Evolutionary conservation across 257 asterid genomes (phyloP).

Genomic region (Solanum bulbocastanum): DNA sequence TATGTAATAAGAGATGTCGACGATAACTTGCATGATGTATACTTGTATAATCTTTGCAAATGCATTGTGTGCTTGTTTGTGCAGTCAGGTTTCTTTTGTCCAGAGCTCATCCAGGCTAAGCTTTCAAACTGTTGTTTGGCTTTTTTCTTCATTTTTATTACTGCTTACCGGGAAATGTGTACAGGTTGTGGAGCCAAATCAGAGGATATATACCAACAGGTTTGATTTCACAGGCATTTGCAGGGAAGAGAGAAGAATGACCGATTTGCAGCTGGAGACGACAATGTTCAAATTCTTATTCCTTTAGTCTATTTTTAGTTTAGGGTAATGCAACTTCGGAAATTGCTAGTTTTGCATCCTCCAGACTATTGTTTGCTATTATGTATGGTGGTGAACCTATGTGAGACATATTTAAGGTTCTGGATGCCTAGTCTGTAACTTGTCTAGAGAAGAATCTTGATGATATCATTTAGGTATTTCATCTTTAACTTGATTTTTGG

Average conservation of each 20-base stretch:
- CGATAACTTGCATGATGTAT: not conserved
- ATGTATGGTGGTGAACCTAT: not conserved
- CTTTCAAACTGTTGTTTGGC: slow-evolving; percentile 2
- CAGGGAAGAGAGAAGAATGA: slow-evolving; percentile 13
- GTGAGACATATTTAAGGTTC: not conserved
- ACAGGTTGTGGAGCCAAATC: slow-evolving; percentile 48
- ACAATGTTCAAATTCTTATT: not conserved
- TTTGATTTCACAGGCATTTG: slow-evolving; percentile 26
- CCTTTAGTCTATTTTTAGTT: not conserved
- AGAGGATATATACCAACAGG: slow-evolving; percentile 10
- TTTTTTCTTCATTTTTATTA: not conserved
- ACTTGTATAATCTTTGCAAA: slow-evolving; percentile 2
- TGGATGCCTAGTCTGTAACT: not conserved
- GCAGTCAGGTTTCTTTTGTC: slow-evolving; percentile 66
- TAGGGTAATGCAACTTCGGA: not conserved
- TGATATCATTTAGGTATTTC: not conserved
- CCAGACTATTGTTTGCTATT: not conserved
- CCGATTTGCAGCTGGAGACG: not conserved
- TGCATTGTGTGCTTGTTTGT: slow-evolving; percentile 29
- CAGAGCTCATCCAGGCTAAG: slow-evolving; percentile 39
- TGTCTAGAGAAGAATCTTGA: not conserved
- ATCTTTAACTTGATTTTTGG: not conserved
- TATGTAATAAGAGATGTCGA: not conserved
- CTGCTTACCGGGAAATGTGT: slow-evolving; percentile 49
- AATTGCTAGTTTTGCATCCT: not conserved